Evolutionary conservation across 2,329 filamentous ascomycete genomes (phyloP).

Genomic region (Truncatella angustata): DNA sequence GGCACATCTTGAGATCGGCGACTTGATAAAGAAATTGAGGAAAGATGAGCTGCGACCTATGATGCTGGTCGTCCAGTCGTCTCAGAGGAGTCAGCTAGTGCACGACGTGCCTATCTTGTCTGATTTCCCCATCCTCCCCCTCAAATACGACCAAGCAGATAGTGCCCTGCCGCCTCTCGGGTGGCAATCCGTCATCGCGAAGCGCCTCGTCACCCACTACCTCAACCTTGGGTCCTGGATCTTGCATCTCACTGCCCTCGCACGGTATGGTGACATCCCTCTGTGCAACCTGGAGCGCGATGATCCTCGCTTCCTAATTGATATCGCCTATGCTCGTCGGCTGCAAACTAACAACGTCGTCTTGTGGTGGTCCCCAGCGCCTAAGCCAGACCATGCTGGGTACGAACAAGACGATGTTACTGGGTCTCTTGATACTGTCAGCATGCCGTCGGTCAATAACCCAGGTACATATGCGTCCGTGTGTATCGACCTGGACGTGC

Average conservation of each 20-base stretch:
- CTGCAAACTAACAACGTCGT: constrained; percentile 91
- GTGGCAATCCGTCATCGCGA: constrained; percentile 89
- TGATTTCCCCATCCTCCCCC: constrained; percentile 78
- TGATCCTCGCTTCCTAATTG: constrained; percentile 91
- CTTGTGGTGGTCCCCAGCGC: constrained; percentile 90
- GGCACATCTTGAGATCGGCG: constrained; percentile 82
- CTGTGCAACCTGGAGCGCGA: constrained; percentile 94
- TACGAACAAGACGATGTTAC: constrained; percentile 91
- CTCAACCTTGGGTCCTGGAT: constrained; percentile 93
- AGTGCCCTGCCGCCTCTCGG: constrained; percentile 86
- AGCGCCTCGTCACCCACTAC: constrained; percentile 84
- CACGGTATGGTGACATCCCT: constrained; percentile 89
- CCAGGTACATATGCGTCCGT: constrained; percentile 93
- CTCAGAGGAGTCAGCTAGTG: constrained; percentile 74
- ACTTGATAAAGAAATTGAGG: constrained; percentile 85
- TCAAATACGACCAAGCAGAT: constrained; percentile 81
- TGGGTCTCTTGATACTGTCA: constrained; percentile 77
- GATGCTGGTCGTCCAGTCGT: constrained; percentile 87
- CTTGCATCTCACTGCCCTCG: constrained; percentile 79
- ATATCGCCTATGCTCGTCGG: constrained; percentile 88
- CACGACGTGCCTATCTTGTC: constrained; percentile 82
- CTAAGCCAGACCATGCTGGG: constrained; percentile 90
- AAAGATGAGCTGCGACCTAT: constrained; percentile 79
- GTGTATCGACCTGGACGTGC: constrained; percentile 90
- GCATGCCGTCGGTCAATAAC: constrained; percentile 91